These are phyloP conservation scores for Penicillium paneum DNA, from an alignment of 2,329 filamentous ascomycete species.

Conservation along the genomic window DNA sequence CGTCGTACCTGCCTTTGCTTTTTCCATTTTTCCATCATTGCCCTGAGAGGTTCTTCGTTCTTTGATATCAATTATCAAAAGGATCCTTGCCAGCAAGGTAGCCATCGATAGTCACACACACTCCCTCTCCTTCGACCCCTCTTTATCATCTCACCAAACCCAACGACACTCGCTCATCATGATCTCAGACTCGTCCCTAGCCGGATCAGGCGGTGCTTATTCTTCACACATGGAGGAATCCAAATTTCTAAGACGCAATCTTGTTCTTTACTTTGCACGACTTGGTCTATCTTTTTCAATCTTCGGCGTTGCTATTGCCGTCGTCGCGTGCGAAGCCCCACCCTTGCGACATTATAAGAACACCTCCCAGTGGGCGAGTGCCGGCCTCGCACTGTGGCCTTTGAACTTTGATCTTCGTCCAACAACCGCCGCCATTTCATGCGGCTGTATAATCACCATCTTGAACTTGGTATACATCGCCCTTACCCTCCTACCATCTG, in stretches of 20 bases:
- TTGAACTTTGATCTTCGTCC: conserved; percentile 42
- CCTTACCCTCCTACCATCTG: conserved; percentile 36
- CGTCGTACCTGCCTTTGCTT: conserved; percentile 12
- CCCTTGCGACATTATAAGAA: conserved; percentile 39
- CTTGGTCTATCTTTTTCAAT: conserved; percentile 35
- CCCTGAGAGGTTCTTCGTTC: conserved; percentile 5
- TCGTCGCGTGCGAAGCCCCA: conserved; percentile 39
- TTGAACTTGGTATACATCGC: conserved; percentile 34
- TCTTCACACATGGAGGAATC: conserved; percentile 39
- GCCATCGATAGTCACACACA: neutral
- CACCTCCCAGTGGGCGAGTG: conserved; percentile 34
- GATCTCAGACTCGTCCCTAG: conserved; percentile 27
- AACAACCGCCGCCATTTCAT: conserved; percentile 36
- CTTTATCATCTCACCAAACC: neutral
- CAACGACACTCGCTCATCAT: conserved; percentile 19
- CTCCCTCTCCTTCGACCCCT: neutral
- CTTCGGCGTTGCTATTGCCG: conserved; percentile 28
- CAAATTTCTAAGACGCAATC: conserved; percentile 33
- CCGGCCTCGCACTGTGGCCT: conserved; percentile 43
- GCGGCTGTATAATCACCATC: conserved; percentile 36
- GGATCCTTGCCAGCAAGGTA: conserved; percentile 21
- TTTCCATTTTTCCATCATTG: conserved; percentile 12
- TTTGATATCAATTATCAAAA: conserved; percentile 3
- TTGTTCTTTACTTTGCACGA: conserved; percentile 33
- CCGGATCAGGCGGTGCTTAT: conserved; percentile 30